phyloP scores from a whole-genome alignment of 805 yeast species.

The Starmerella geochares region DNA sequence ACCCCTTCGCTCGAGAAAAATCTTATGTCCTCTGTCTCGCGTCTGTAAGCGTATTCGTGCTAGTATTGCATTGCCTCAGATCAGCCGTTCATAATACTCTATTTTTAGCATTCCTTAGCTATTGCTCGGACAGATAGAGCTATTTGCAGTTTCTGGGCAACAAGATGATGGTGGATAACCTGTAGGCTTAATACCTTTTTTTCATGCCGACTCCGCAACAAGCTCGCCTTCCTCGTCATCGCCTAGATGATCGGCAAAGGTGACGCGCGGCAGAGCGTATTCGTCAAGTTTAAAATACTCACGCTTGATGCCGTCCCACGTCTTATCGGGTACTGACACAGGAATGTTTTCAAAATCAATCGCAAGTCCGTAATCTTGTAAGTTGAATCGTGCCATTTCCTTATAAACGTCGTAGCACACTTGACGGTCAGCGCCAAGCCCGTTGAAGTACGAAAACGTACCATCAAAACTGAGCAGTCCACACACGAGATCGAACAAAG shows the following conservation, averaged over 20 bases:
- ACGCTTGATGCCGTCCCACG: constrained; percentile 31
- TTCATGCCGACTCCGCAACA: neutral
- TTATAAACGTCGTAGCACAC: constrained; percentile 75
- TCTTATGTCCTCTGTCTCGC: no score
- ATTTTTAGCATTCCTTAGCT: no score
- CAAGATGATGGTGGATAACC: no score
- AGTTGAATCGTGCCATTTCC: constrained; percentile 68
- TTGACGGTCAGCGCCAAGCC: constrained; percentile 71
- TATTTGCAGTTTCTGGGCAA: no score
- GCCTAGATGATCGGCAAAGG: constrained; percentile 17
- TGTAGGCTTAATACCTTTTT: no score
- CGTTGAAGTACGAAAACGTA: constrained; percentile 82
- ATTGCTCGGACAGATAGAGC: no score
- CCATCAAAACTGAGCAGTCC: constrained; percentile 78
- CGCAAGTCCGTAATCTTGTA: constrained; percentile 64
- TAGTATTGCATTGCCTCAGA: no score
- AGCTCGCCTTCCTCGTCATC: constrained; percentile 22
- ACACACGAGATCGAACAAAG: constrained; percentile 67
- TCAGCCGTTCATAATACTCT: no score
- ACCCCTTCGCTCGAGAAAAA: neutral
- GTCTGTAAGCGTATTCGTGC: no score
- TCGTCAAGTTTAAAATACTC: constrained; percentile 31
- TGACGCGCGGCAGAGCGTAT: constrained; percentile 30
- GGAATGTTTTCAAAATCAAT: constrained; percentile 41
- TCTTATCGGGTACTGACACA: constrained; percentile 32